A percentile compares a stretch with the other conserved stretches of the same genome.
These are phyloP conservation scores for Pyrenopolyporus hunteri DNA, from an alignment of 495 filamentous ascomycete species.

Conservation along the genomic window DNA sequence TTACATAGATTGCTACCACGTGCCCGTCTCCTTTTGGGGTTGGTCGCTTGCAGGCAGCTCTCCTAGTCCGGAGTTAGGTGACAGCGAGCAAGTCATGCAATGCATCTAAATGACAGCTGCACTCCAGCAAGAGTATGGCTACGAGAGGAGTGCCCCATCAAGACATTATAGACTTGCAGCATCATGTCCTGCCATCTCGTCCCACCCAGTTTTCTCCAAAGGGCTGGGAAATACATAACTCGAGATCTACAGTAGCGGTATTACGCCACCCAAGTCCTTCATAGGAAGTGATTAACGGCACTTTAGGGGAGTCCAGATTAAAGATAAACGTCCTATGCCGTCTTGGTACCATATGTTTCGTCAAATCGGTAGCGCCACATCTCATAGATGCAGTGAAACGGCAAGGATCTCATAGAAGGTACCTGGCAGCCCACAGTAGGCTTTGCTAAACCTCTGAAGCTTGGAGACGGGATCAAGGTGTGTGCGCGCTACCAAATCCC, in stretches of 20 bases:
- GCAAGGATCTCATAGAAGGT: slow-evolving; percentile 10
- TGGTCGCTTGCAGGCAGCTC: slow-evolving; percentile 15
- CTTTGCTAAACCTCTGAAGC: slow-evolving; percentile 1
- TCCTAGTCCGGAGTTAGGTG: slow-evolving; percentile 11
- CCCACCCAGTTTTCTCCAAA: slow-evolving; percentile 18
- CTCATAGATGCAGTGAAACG: slow-evolving; percentile 31
- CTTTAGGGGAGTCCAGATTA: slow-evolving; percentile 30
- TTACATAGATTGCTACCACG: slow-evolving; percentile 39
- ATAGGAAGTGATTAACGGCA: slow-evolving; percentile 29
- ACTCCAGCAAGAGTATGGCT: slow-evolving; percentile 19
- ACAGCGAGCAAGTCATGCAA: slow-evolving; percentile 19
- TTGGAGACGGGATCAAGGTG: slow-evolving; percentile 1
- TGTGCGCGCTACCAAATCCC: slow-evolving; percentile 3
- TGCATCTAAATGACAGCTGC: slow-evolving; percentile 31
- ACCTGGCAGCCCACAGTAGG: too few species aligned
- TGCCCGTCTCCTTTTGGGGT: slow-evolving; percentile 29
- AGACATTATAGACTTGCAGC: neutral
- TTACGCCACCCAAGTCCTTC: slow-evolving; percentile 17
- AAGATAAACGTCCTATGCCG: slow-evolving; percentile 26
- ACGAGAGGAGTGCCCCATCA: neutral
- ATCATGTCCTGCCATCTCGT: slow-evolving; percentile 1
- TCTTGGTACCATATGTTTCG: slow-evolving; percentile 16
- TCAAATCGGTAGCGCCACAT: slow-evolving; percentile 19
- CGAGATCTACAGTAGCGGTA: slow-evolving; percentile 27
- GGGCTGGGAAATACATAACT: slow-evolving; percentile 13